phyloP scores from a whole-genome alignment of 768 basidiomycete species.

The Tylopilus subfusipes region DNA sequence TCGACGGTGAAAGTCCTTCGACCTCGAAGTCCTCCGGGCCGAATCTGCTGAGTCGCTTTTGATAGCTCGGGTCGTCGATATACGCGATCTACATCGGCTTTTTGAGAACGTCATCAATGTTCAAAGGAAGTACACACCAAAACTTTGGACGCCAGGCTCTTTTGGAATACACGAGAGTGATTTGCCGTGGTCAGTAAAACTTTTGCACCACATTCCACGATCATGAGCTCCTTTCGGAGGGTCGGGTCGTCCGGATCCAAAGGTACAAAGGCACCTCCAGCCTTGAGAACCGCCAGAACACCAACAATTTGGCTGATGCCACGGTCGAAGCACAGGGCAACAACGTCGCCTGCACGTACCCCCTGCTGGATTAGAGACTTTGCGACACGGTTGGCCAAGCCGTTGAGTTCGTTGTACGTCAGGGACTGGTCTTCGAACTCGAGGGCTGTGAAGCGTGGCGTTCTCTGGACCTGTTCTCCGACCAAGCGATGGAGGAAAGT shows the following conservation, averaged over 20 bases:
- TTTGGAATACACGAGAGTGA: slow-evolving; percentile 23
- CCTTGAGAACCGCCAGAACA: slow-evolving; percentile 32
- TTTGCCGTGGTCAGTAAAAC: slow-evolving; percentile 27
- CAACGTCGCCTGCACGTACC: slow-evolving; percentile 23
- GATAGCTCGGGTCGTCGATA: slow-evolving; percentile 29
- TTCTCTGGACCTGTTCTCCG: slow-evolving; percentile 17
- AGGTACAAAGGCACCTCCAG: slow-evolving; percentile 26
- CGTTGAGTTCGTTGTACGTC: slow-evolving; percentile 33
- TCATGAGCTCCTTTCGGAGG: slow-evolving; percentile 27
- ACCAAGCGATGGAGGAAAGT: slow-evolving; percentile 18
- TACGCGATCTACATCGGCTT: slow-evolving; percentile 18
- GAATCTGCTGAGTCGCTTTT: slow-evolving; percentile 18
- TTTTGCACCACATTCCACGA: slow-evolving; percentile 26
- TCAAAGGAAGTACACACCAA: slow-evolving; percentile 9
- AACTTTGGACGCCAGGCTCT: slow-evolving; percentile 21
- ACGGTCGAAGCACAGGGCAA: slow-evolving; percentile 30
- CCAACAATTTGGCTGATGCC: slow-evolving; percentile 28
- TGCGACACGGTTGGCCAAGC: slow-evolving; percentile 33
- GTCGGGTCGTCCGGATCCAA: slow-evolving; percentile 30
- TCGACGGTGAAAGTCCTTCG: slow-evolving; percentile 19
- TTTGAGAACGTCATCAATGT: neutral
- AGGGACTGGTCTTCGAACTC: slow-evolving; percentile 30
- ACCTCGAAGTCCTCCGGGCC: slow-evolving; percentile 18
- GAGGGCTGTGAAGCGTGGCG: slow-evolving; percentile 21
- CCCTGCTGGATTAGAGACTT: slow-evolving; percentile 25